phyloP scores from a whole-genome alignment of 176 grass and related monocot genomes.

The Alloteropsis semialata region DNA sequence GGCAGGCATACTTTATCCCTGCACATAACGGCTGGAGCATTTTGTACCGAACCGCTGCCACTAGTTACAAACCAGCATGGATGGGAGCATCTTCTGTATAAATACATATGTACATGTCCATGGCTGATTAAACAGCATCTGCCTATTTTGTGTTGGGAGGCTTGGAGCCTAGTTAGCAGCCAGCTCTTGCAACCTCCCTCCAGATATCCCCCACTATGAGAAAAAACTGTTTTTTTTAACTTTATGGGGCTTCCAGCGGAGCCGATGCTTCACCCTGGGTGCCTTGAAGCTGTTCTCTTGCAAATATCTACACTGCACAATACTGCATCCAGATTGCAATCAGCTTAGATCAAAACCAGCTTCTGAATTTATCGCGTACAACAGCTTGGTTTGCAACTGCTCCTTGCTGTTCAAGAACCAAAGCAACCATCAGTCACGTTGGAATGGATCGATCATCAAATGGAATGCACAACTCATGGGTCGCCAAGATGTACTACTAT shows the following conservation, averaged over 20 bases:
- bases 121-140: neutral
- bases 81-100: neutral
- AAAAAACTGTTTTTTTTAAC: neutral
- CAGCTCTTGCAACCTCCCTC: neutral
- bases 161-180: no score
- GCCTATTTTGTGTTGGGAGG: neutral
- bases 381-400: conserved; percentile 81
- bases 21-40: neutral
- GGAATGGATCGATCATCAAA: neutral
- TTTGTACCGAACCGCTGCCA: neutral
- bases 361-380: conserved; percentile 94
- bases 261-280: neutral
- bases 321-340: conserved; percentile 12
- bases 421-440: conserved; percentile 4
- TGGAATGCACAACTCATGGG: neutral
- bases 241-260: neutral
- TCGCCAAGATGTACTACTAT: conserved; percentile 13
- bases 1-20: neutral
- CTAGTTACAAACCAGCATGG: neutral
- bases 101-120: conserved; percentile 38
- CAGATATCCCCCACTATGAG: no score
- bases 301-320: conserved; percentile 52
- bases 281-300: conserved; percentile 34
- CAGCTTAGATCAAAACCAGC: conserved; percentile 96
- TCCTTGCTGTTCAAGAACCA: conserved; percentile 66